Evolutionary conservation across 2,329 filamentous ascomycete species (phyloP).

Genomic region (Hypoxylon sp.): DNA sequence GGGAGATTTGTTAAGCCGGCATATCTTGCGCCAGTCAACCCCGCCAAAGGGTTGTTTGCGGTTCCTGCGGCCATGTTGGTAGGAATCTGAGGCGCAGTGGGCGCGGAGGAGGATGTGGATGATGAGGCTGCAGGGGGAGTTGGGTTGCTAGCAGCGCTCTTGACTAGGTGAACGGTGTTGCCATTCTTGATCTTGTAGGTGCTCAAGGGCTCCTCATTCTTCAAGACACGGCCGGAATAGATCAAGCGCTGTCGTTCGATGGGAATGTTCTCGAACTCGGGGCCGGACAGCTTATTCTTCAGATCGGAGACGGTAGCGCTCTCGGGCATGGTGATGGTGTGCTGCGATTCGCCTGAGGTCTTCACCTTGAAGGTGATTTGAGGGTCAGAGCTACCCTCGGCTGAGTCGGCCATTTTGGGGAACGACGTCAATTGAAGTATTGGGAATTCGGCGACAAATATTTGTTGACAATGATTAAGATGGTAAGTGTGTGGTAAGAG

Average conservation of each 20-base stretch:
- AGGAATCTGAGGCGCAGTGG: constrained; percentile 73
- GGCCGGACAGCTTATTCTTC: constrained; percentile 86
- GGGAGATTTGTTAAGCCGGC: constrained; percentile 93
- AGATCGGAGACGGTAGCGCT: constrained; percentile 85
- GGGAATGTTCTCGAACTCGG: constrained; percentile 89
- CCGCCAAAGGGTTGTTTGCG: constrained; percentile 90
- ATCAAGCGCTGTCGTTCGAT: constrained; percentile 93
- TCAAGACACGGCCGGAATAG: constrained; percentile 96
- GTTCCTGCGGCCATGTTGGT: constrained; percentile 85
- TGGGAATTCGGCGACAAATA: background rate
- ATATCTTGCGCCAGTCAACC: constrained; percentile 92
- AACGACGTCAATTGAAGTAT: constrained; percentile 30
- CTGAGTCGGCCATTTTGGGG: constrained; percentile 74
- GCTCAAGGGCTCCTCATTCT: constrained; percentile 88
- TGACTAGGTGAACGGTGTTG: constrained; percentile 96
- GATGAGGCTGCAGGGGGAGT: constrained; percentile 62
- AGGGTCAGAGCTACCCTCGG: constrained; percentile 73
- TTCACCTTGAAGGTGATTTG: constrained; percentile 98
- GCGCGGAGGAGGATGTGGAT: constrained; percentile 59
- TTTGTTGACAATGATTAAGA: constrained; percentile 5
- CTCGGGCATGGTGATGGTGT: constrained; percentile 83
- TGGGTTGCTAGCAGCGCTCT: constrained; percentile 91
- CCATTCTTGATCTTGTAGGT: constrained; percentile 96
- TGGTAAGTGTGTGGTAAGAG: background rate
- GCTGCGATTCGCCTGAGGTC: constrained; percentile 91